Conservation (phyloP, 163 green algal species). For the Volvox carteri region DNA sequence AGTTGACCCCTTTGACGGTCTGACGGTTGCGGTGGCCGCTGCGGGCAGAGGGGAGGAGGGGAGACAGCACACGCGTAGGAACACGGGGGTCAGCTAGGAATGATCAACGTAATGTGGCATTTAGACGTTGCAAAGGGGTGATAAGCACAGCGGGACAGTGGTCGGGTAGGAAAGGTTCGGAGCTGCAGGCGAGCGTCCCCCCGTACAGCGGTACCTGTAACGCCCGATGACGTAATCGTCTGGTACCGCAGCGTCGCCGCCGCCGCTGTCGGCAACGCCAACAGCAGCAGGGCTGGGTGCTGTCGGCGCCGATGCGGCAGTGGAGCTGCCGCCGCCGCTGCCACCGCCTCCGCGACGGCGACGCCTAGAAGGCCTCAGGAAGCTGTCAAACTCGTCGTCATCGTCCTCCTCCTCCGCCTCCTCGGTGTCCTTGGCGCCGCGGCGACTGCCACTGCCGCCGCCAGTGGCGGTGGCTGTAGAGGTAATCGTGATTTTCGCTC, state of each 20-base stretch:
- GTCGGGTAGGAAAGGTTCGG: too few relatives aligned
- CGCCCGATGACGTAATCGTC: conserved; percentile 38
- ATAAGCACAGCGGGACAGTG: too few relatives aligned
- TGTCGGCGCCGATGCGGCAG: not conserved
- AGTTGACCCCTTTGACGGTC: conserved; percentile 64
- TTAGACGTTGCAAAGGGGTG: too few relatives aligned
- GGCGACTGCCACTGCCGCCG: not conserved
- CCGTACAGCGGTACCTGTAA: conserved; percentile 53
- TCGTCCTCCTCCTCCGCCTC: not conserved
- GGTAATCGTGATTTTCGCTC: not conserved
- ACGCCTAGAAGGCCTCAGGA: conserved; percentile 37
- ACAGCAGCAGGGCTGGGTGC: not conserved
- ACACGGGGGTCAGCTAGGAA: not conserved
- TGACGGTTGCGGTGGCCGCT: conserved; percentile 66
- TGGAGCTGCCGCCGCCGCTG: not conserved
- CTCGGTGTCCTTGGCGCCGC: not conserved
- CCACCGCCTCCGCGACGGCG: not conserved
- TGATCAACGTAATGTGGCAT: too few relatives aligned
- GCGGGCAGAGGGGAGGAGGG: not conserved
- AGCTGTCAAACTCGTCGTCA: conserved; percentile 15
- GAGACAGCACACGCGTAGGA: not conserved
- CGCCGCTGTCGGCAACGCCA: not conserved
- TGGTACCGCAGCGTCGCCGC: not conserved
- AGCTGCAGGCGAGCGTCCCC: too few relatives aligned
- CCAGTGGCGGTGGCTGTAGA: not conserved